Conservation (phyloP, 1,284 basidiomycete species). For the Leucoagaricus sp. region DNA sequence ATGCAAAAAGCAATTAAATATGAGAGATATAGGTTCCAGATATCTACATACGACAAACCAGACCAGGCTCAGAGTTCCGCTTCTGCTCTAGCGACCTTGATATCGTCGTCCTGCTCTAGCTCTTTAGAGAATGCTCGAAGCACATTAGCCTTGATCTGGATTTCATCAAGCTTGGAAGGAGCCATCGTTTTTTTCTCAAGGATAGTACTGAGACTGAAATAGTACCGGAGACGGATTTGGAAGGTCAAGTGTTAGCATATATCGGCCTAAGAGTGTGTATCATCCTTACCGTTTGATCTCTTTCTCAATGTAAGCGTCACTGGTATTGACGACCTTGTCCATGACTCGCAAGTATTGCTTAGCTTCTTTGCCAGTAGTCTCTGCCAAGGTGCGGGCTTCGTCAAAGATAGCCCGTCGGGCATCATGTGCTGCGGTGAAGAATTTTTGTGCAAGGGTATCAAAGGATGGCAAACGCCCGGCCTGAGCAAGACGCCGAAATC, state of each 20-base stretch:
- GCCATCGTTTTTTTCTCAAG: slow-evolving; percentile 76
- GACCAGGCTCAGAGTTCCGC: slow-evolving; percentile 40
- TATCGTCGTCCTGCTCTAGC: slow-evolving; percentile 45
- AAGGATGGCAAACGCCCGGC: slow-evolving; percentile 84
- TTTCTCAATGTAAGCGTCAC: slow-evolving; percentile 82
- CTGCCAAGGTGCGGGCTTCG: slow-evolving; percentile 56
- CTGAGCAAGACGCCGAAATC: slow-evolving; percentile 31
- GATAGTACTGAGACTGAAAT: slow-evolving; percentile 63
- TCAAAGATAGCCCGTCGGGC: slow-evolving; percentile 63
- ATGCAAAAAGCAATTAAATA: slow-evolving; percentile 2
- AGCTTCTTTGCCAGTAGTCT: slow-evolving; percentile 51
- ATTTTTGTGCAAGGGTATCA: slow-evolving; percentile 78
- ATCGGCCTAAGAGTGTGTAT: slow-evolving; percentile 3
- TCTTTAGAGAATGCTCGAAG: slow-evolving; percentile 70
- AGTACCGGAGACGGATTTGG: background rate
- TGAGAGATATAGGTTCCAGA: background rate
- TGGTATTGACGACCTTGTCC: slow-evolving; percentile 80
- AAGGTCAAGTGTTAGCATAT: slow-evolving; percentile 8
- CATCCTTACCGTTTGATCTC: slow-evolving; percentile 77
- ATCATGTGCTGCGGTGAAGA: slow-evolving; percentile 64
- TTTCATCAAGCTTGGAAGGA: slow-evolving; percentile 86
- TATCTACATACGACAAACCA: background rate
- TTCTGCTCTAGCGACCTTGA: slow-evolving; percentile 42
- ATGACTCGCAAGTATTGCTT: slow-evolving; percentile 90
- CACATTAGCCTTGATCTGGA: slow-evolving; percentile 91